Conservation (phyloP, 192 early-diverging fungal genomes). For the Powellomyces hirtus region DNA sequence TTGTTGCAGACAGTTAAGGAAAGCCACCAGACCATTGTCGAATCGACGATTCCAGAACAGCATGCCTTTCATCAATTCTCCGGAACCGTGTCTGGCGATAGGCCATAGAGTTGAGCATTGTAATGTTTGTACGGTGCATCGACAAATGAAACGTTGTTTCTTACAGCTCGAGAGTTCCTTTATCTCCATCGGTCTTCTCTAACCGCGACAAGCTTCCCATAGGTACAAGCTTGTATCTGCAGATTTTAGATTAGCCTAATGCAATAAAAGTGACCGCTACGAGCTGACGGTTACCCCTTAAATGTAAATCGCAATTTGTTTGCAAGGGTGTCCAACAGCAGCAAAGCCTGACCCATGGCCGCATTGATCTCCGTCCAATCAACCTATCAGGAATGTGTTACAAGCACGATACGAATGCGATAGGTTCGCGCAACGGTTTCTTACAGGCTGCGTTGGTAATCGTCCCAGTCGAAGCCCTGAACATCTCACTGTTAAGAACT, state of each 20-base stretch:
- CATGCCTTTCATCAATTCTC: slow-evolving; percentile 71
- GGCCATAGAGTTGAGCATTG: not conserved
- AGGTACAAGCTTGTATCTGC: slow-evolving; percentile 60
- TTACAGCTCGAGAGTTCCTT: slow-evolving; percentile 75
- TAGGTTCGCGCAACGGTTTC: not conserved
- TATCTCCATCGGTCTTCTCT: slow-evolving; percentile 77
- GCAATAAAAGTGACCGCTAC: not conserved
- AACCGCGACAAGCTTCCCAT: slow-evolving; percentile 91
- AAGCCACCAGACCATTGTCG: slow-evolving; percentile 84
- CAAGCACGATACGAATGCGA: not conserved
- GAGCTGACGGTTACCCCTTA: slow-evolving; percentile 47
- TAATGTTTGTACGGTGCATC: not conserved
- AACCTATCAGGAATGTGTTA: slow-evolving; percentile 43
- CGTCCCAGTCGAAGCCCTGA: slow-evolving; percentile 79
- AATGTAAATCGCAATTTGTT: slow-evolving; percentile 82
- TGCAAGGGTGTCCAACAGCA: slow-evolving; percentile 85
- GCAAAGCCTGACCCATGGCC: slow-evolving; percentile 85
- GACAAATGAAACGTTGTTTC: slow-evolving; percentile 8
- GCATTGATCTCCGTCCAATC: slow-evolving; percentile 98
- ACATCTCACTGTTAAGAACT: not conserved
- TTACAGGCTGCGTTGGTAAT: slow-evolving; percentile 65
- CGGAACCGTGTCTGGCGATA: slow-evolving; percentile 71
- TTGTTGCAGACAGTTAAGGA: slow-evolving; percentile 86
- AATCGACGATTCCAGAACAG: slow-evolving; percentile 83
- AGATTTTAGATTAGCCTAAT: not conserved